Base-by-base conservation (phyloP, 164 flowering plant species). In the Stephania cephalantha region DNA sequence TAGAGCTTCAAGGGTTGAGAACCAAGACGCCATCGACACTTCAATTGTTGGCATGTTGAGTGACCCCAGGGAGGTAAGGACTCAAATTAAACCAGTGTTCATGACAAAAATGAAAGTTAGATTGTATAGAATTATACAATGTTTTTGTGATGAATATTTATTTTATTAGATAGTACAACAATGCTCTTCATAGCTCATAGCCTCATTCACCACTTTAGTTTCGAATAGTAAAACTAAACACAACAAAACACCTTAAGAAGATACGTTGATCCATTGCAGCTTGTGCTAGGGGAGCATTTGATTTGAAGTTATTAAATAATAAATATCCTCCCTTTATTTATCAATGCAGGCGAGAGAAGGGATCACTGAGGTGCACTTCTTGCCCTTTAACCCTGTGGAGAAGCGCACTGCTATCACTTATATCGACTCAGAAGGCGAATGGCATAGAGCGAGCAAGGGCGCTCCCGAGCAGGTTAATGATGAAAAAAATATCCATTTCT, bases 21-120 rank as follows among this genome's bases (percentile, higher is more conserved):
- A 92, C 76, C 97, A 92, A 74, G 97, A 90, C 45, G 97, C 97
- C 50, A 92, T 92, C 80, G 97, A 92, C 79, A 87, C 92, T 73
- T 89, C 85, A 8, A 90, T 90, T 76, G 97, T 92, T 6, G 85
- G 85, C 31, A 92, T 90, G 94, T 79, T 92, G 81, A 78, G 83
- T 25, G 94, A 92, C 77, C 90, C 94, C 48, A 86, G 86, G 76
- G 93, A 92, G 93, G 95, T 90, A 85, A 7, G 13, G 7, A 67
- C 42, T 35, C 12, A 67, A 12, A 67, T 12, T 20, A 22, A 67
- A 48, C 9, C 11, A 48, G 53, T 4, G 7, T 12, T 48, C 4
- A 9, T 46, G 9, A 48, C 6, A 48, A 8, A 48, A 8, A 48
- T 48, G 53, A 8, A 6, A 48, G 9, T 48, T 48, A 12, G 53